These are phyloP conservation scores for Euptelea pleiosperma DNA, from an alignment of 164 flowering plant genomes.

Conservation along the genomic window DNA sequence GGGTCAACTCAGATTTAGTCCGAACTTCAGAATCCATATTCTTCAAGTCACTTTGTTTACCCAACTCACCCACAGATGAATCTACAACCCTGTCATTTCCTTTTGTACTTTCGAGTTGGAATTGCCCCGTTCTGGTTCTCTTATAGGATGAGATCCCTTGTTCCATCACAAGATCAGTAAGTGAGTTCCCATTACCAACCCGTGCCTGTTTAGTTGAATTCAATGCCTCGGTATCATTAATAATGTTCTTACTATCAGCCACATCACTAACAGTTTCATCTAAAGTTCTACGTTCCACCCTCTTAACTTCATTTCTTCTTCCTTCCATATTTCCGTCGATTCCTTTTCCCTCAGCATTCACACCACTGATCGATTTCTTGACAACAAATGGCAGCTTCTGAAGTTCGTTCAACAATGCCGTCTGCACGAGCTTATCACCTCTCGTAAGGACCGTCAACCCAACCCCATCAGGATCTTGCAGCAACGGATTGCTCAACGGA, in stretches of 20 bases:
- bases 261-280: conserved; percentile 22
- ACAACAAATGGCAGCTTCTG: conserved; percentile 42
- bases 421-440: conserved; percentile 70
- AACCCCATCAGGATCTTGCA: conserved; percentile 88
- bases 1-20: conserved; percentile 28
- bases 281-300: conserved; percentile 39
- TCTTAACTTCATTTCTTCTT: conserved; percentile 24
- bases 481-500: conserved; percentile 73
- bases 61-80: conserved; percentile 5
- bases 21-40: conserved; percentile 13
- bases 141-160: background rate
- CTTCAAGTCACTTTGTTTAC: conserved; percentile 5
- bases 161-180: background rate
- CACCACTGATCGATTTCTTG: conserved; percentile 37
- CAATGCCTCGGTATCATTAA: conserved; percentile 1
- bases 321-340: conserved; percentile 3
- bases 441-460: conserved; percentile 64
- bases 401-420: conserved; percentile 48
- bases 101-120: background rate
- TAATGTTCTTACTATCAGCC: background rate
- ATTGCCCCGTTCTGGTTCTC: background rate
- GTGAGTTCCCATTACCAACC: background rate
- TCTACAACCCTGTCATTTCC: conserved; percentile 3
- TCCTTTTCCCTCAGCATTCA: conserved; percentile 6
- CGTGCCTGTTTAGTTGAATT: conserved; percentile 1